Percentiles rank a stretch among this genome's conserved stretches.
These are phyloP conservation scores for Globisporangium solare DNA, from an alignment of 352 stramenopile genomes.

Conservation along the genomic window DNA sequence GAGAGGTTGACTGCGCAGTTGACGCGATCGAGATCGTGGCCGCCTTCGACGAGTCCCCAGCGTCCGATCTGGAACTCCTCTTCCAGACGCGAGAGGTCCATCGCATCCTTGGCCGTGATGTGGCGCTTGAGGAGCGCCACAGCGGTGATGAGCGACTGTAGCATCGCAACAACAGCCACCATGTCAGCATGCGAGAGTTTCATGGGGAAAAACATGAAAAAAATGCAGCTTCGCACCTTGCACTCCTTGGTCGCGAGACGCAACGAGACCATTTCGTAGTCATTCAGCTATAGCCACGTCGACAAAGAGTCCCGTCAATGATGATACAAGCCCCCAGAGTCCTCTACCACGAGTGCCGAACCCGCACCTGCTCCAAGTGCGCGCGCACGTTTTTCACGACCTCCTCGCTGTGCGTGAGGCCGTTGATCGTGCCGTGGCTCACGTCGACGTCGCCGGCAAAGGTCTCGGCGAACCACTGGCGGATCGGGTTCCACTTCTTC, in stretches of 20 bases:
- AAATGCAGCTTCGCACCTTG: conserved; percentile 39
- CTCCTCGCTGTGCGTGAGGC: conserved; percentile 53
- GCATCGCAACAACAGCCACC: conserved; percentile 2
- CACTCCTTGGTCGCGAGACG: conserved; percentile 79
- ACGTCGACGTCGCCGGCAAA: conserved; percentile 80
- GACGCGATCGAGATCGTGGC: conserved; percentile 85
- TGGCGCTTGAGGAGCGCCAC: conserved; percentile 80
- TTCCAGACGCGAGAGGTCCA: conserved; percentile 78
- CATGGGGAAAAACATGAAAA: background rate
- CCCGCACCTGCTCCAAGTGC: conserved; percentile 49
- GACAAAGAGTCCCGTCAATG: background rate
- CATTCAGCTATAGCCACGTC: conserved; percentile 32
- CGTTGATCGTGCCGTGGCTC: conserved; percentile 71
- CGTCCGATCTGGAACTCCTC: conserved; percentile 88
- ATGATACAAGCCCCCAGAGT: conserved; percentile 2
- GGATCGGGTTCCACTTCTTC: conserved; percentile 82
- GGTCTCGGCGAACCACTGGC: conserved; percentile 75
- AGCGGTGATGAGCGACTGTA: conserved; percentile 76
- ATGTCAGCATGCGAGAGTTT: background rate
- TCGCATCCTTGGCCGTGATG: conserved; percentile 81
- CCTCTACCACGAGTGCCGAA: background rate
- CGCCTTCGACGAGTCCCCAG: conserved; percentile 86
- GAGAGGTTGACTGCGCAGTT: conserved; percentile 82
- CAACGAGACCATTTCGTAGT: conserved; percentile 76
- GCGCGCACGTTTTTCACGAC: conserved; percentile 59